phyloP scores from a whole-genome alignment of 768 basidiomycete genomes.

The Clavulina sp. region DNA sequence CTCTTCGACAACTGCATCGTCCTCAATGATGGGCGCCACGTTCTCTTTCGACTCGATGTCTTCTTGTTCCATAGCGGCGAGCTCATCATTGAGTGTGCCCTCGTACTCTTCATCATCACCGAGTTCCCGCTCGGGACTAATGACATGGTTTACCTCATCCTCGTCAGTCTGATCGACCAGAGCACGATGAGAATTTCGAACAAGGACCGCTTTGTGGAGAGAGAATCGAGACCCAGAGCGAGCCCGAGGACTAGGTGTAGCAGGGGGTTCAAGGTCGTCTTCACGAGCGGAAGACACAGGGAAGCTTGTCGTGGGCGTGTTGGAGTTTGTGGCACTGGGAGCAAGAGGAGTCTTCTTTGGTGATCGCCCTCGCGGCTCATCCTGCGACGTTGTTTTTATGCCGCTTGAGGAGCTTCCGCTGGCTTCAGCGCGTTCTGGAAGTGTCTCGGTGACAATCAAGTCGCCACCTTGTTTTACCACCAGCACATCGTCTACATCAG shows the following conservation, averaged over 20 bases:
- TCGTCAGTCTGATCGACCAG: conserved; percentile 8
- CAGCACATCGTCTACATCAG: conserved; percentile 39
- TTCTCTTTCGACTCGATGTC: not conserved
- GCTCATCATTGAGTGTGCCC: not conserved
- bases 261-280: too few species aligned
- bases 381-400: too few species aligned
- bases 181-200: conserved; percentile 8
- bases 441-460: conserved; percentile 54
- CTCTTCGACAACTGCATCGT: not conserved
- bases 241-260: not conserved
- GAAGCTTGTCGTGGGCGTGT: too few species aligned
- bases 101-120: conserved; percentile 4
- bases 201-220: conserved; percentile 10
- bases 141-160: conserved; percentile 7
- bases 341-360: too few species aligned
- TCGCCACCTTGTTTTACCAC: conserved; percentile 56
- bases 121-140: conserved; percentile 7
- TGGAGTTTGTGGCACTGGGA: too few species aligned
- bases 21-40: not conserved
- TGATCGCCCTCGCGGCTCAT: too few species aligned
- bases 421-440: too few species aligned
- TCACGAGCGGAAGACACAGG: too few species aligned
- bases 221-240: not conserved
- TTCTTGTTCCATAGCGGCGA: not conserved
- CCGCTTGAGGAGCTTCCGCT: too few species aligned